These are phyloP conservation scores for Zarea fungicola DNA, from an alignment of 2,329 filamentous ascomycete genomes.

Conservation along the genomic window DNA sequence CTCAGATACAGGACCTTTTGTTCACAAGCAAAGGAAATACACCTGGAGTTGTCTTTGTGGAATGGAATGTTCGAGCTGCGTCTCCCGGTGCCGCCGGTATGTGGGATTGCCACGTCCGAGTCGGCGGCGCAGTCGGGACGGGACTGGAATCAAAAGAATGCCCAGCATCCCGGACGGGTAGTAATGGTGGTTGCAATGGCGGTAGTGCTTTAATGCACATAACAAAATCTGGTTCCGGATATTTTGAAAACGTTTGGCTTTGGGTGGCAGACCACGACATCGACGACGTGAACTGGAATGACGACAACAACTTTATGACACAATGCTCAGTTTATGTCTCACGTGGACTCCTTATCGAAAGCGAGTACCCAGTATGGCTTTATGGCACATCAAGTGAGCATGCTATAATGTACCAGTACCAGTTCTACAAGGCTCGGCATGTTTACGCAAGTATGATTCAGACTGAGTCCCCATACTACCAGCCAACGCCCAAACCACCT, in stretches of 20 bases:
- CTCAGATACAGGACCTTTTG: conserved; percentile 66
- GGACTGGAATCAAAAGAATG: conserved; percentile 58
- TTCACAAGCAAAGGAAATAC: conserved; percentile 61
- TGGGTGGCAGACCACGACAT: conserved; percentile 64
- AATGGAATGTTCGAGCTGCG: conserved; percentile 49
- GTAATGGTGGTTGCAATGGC: conserved; percentile 52
- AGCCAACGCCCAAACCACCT: conserved; percentile 29
- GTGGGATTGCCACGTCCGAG: conserved; percentile 65
- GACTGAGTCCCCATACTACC: conserved; percentile 61
- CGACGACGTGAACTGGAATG: conserved; percentile 21
- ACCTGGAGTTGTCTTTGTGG: conserved; percentile 62
- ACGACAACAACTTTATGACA: conserved; percentile 54
- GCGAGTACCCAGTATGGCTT: conserved; percentile 21
- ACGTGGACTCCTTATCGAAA: conserved; percentile 20
- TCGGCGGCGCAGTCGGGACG: conserved; percentile 65
- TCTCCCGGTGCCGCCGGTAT: conserved; percentile 32
- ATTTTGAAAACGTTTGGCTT: conserved; percentile 53
- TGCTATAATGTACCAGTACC: conserved; percentile 46
- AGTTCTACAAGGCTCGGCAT: conserved; percentile 40
- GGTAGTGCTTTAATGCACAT: conserved; percentile 50
- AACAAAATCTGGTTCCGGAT: conserved; percentile 41
- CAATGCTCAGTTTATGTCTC: conserved; percentile 26
- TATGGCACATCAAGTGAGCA: conserved; percentile 47
- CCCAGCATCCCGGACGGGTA: conserved; percentile 36
- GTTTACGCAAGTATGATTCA: conserved; percentile 58